Conservation (phyloP, 176 grass and related monocot genomes). For the Phragmites australis region DNA sequence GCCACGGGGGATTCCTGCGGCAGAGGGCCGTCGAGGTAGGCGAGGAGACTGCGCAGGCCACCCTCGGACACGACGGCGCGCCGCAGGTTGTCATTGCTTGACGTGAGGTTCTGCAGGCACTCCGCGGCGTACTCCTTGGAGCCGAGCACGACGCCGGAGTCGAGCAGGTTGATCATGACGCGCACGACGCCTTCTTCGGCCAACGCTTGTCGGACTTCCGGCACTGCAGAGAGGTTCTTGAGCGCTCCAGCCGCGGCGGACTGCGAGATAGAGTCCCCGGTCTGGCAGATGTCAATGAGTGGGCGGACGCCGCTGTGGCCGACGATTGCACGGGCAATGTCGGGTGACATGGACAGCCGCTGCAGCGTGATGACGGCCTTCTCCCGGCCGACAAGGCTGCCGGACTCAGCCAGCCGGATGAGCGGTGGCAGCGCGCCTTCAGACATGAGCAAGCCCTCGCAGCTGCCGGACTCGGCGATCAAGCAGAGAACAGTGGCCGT, state of each 20-base stretch:
- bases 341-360: conserved; percentile 70
- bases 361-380: conserved; percentile 92
- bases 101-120: conserved; percentile 83
- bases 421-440: conserved; percentile 82
- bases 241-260: conserved; percentile 64
- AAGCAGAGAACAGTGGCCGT: conserved; percentile 65
- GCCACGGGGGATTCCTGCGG: conserved; percentile 75
- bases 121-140: conserved; percentile 94
- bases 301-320: conserved; percentile 78
- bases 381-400: conserved; percentile 77
- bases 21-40: conserved; percentile 73
- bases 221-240: conserved; percentile 85
- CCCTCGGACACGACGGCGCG: conserved; percentile 74
- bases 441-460: conserved; percentile 66
- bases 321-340: conserved; percentile 73
- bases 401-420: conserved; percentile 74
- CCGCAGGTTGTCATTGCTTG: conserved; percentile 68
- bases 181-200: conserved; percentile 82
- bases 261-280: conserved; percentile 81
- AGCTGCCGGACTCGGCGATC: conserved; percentile 76
- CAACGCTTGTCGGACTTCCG: conserved; percentile 70
- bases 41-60: conserved; percentile 76
- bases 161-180: conserved; percentile 85
- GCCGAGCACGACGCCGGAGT: conserved; percentile 65
- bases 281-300: conserved; percentile 83